Evolutionary conservation across 2,329 filamentous ascomycete species (phyloP), one percentile per base, ranked within the genome.

Genomic region (Dactylellina parvicollis): DNA sequence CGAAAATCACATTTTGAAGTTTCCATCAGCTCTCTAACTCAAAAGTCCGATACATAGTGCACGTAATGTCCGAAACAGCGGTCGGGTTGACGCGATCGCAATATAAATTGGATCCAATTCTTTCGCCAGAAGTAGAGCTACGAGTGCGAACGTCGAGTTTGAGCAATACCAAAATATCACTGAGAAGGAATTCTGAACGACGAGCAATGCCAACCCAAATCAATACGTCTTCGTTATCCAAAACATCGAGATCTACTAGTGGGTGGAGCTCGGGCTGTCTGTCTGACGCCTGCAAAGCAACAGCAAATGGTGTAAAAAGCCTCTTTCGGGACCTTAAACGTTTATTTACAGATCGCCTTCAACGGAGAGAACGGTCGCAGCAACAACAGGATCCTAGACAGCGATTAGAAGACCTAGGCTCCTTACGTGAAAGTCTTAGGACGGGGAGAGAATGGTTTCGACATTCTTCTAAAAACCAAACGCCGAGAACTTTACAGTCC

Each of bases 81-180:
- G 8, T 60, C 16, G 38, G 55, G 1, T 10, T 60, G 2, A 60
- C 22, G 4, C 8, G 64, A 22, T 2, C 16, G 5, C 64, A 34
- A 4, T 14, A 26, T 24, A 20, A 20, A 36, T 16, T n/a, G 12
- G 30, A 61, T 26, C 55, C 16, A 26, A 26, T 4, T 34, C n/a
- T 18, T 24, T 32, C 47, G 1, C 34, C 34, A 4, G 38, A 70
- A 50, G 28, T 70, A 1, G 65, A 61, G n/a, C 42, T 70, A 2
- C 26, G 38, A 14, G 65, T 70, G 1, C 47, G 54, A 14, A 26
- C 12, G 5, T 26, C 49, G 1, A 70, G 55, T 28, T 4, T 28
- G 1, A 70, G 65, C 40, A 70, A 54, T 18, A 70, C 55, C 0
- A 70, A 56, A 14, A n/a, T n/a, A n/a, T n/a, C 22, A 5, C 10